Evolutionary conservation across 495 filamentous ascomycete species (phyloP), one percentile per base, ranked within the genome.

Genomic region (Aspergillus biplanus): DNA sequence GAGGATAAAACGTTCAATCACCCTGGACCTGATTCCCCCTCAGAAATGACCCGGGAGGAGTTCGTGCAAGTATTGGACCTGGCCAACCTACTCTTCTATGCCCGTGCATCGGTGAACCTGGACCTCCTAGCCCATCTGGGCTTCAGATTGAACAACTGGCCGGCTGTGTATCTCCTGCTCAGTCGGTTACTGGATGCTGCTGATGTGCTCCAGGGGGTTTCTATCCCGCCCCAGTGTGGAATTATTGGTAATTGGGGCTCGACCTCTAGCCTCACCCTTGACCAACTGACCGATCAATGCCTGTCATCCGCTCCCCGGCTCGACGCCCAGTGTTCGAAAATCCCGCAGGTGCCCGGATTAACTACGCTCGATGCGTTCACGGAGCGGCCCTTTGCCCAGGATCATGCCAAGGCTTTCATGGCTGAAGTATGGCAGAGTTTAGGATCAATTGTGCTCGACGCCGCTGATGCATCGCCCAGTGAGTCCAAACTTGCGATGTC

Each of bases 361-460:
- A 52, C 58, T 11, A 64, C 35, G 15, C 61, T 76, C 5, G 68
- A 76, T 57, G 61, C 55, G 9, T 58, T 70, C 31, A 75, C 74
- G 7, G 58, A 67, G 37, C 65, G 68, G 54, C 66, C 74, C 7
- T 68, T 67, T 33, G 69, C 67, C 11, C 59, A 68, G 6, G 65
- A 67, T 35, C 56, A 74, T 46, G 62, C 56, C 6, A 61, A 65
- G 11, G 59, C 64, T 4, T 64, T 73, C n/a, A 65, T 79, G 67
- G 53, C 64, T 62, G 62, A 85, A 65, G 67, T 74, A 49, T 79
- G 65, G 56, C 63, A 71, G 60, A 82, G 67, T 60, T 72, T 89
- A 31, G 87, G 85, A 0, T 75, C 66, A 21, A 83, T 89, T 71
- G 79, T 86, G 13, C 62, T 89, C 7, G 69, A 71, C 33, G 84